phyloP scores from a whole-genome alignment of 345 rosid genomes.

The Camelina sativa region DNA sequence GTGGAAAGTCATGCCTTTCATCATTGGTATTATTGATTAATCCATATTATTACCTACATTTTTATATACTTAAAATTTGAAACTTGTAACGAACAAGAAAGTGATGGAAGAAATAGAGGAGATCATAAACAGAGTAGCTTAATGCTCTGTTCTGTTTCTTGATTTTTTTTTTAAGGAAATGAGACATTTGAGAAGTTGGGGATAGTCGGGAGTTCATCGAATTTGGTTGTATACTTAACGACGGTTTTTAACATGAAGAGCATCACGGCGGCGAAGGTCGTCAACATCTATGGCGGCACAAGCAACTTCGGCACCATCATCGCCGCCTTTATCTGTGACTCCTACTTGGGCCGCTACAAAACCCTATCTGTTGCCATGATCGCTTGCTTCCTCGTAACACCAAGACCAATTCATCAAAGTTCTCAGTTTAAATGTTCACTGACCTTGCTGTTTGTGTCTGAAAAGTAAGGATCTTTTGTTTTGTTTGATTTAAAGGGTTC shows the following conservation, averaged over 20 bases:
- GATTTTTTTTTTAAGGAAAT: slow-evolving; percentile 49
- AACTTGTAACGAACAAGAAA: slow-evolving; percentile 5
- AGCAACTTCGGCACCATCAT: slow-evolving; percentile 62
- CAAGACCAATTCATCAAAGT: not conserved
- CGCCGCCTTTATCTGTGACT: slow-evolving; percentile 70
- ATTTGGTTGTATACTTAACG: slow-evolving; percentile 61
- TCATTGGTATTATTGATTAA: slow-evolving; percentile 79
- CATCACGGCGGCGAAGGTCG: slow-evolving; percentile 62
- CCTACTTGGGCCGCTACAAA: slow-evolving; percentile 77
- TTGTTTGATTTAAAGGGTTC: slow-evolving; percentile 54
- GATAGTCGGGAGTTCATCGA: slow-evolving; percentile 58
- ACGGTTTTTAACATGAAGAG: slow-evolving; percentile 70
- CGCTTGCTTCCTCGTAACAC: slow-evolving; percentile 61
- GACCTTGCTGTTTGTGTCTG: slow-evolving; percentile 1
- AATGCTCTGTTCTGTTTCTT: slow-evolving; percentile 13
- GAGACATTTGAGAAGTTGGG: slow-evolving; percentile 76
- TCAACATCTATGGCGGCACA: slow-evolving; percentile 65
- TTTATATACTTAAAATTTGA: not conserved
- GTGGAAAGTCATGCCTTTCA: slow-evolving; percentile 76
- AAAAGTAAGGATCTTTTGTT: not conserved
- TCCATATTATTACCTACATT: not conserved
- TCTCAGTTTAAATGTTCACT: not conserved
- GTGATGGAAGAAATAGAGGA: not conserved
- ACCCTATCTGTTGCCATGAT: slow-evolving; percentile 64
- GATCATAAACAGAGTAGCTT: not conserved